Percentiles rank a stretch among this genome's conserved stretches.
Conservation (phyloP, 495 filamentous ascomycete species). For the Endocarpon pusillum region DNA sequence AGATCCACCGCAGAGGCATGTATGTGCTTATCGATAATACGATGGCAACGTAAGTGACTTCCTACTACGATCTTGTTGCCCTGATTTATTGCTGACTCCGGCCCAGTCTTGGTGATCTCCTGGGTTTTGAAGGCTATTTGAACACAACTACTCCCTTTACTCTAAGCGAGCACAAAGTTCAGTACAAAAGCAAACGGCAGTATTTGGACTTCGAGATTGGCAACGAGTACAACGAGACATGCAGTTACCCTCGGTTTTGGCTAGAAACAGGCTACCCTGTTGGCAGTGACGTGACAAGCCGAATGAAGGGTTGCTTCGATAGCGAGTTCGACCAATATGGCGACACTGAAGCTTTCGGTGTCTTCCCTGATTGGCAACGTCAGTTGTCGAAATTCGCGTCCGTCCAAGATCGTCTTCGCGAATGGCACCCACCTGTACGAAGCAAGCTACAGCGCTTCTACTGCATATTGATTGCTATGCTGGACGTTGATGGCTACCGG, state of each 20-base stretch:
- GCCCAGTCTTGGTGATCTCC: conserved; percentile 42
- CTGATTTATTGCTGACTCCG: neutral
- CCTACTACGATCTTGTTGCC: neutral
- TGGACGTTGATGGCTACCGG: conserved; percentile 56
- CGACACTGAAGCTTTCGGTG: conserved; percentile 51
- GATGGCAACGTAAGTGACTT: conserved; percentile 40
- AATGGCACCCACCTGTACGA: conserved; percentile 46
- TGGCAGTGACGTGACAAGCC: conserved; percentile 21
- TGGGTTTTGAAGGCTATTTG: conserved; percentile 49
- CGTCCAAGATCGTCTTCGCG: conserved; percentile 58
- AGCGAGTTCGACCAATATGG: conserved; percentile 60
- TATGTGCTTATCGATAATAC: conserved; percentile 61
- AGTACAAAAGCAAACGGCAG: conserved; percentile 38
- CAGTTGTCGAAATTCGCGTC: conserved; percentile 58
- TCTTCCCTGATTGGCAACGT: conserved; percentile 48
- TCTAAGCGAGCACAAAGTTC: conserved; percentile 34
- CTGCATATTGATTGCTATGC: conserved; percentile 42
- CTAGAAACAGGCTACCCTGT: conserved; percentile 41
- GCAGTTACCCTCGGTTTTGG: conserved; percentile 52
- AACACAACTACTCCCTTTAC: conserved; percentile 48
- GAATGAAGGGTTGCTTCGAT: conserved; percentile 42
- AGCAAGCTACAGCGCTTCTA: conserved; percentile 45
- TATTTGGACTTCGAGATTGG: conserved; percentile 49
- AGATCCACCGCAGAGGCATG: conserved; percentile 50
- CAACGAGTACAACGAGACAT: conserved; percentile 40